phyloP scores from a whole-genome alignment of 2,329 filamentous ascomycete species.

The Claviceps paspali region DNA sequence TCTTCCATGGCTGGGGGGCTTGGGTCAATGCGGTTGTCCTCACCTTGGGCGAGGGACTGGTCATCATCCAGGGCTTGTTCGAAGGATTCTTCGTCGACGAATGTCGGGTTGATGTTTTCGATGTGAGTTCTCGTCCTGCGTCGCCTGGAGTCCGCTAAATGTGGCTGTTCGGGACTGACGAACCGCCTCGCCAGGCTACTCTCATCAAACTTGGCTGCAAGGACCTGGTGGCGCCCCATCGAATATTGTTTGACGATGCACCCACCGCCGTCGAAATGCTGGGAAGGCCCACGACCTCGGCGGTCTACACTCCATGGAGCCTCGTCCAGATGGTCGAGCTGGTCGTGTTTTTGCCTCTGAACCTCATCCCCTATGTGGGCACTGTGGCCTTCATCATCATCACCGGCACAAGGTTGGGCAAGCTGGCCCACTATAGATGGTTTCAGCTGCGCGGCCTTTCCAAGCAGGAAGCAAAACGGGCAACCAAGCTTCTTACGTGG shows the following conservation, averaged over 20 bases:
- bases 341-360: constrained; percentile 63
- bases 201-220: constrained; percentile 59
- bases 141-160: neutral
- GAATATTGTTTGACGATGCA: constrained; percentile 51
- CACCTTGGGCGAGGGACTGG: constrained; percentile 67
- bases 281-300: constrained; percentile 62
- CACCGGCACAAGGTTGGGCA: constrained; percentile 75
- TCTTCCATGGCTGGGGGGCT: constrained; percentile 80
- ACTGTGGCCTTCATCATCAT: constrained; percentile 75
- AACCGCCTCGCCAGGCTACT: constrained; percentile 33
- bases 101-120: constrained; percentile 67
- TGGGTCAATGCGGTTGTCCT: constrained; percentile 81
- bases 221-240: constrained; percentile 50
- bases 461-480: constrained; percentile 57
- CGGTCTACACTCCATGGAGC: constrained; percentile 78
- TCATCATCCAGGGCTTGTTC: constrained; percentile 55
- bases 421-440: constrained; percentile 82
- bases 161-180: neutral
- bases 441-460: constrained; percentile 64
- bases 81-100: constrained; percentile 74
- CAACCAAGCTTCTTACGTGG: constrained; percentile 52
- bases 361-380: constrained; percentile 72
- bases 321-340: constrained; percentile 83
- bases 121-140: constrained; percentile 34
- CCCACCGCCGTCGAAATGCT: constrained; percentile 64